Evolutionary conservation across 2,329 filamentous ascomycete genomes (phyloP).

Genomic region (Neodidymelliopsis sp.): DNA sequence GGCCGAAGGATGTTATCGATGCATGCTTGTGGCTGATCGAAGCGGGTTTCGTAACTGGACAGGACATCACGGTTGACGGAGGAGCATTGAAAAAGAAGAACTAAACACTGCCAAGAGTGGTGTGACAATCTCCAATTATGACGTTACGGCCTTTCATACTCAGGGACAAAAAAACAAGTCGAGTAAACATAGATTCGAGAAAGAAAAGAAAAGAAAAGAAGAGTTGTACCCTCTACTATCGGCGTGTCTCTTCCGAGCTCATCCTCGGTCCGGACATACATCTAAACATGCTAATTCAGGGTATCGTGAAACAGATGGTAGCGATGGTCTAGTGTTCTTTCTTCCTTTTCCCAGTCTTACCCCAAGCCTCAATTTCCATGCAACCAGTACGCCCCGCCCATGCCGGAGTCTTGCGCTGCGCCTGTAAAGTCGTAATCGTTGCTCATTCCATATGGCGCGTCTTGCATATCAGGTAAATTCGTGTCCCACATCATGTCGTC

Average conservation of each 20-base stretch:
- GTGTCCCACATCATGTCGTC: constrained; percentile 55
- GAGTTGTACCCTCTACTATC: neutral
- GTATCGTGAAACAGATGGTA: constrained; percentile 11
- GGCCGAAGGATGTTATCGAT: constrained; percentile 56
- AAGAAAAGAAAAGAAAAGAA: neutral
- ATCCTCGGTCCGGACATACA: neutral
- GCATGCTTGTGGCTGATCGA: constrained; percentile 53
- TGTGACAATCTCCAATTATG: neutral
- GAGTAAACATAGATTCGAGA: neutral
- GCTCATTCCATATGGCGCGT: constrained; percentile 43
- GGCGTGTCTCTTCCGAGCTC: neutral
- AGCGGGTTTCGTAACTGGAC: constrained; percentile 50
- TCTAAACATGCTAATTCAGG: neutral
- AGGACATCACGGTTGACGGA: constrained; percentile 49
- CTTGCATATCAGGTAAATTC: constrained; percentile 47
- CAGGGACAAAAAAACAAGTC: neutral
- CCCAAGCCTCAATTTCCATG: constrained; percentile 37
- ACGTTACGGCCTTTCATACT: neutral
- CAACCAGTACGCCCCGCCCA: constrained; percentile 46
- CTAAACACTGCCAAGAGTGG: constrained; percentile 8
- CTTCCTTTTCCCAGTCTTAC: neutral
- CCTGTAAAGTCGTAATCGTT: constrained; percentile 47
- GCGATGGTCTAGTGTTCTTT: constrained; percentile 2
- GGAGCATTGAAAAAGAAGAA: constrained; percentile 48
- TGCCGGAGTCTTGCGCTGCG: constrained; percentile 43